Base-by-base conservation (phyloP, 2,329 filamentous ascomycete genomes). In the Verticillium longisporum region DNA sequence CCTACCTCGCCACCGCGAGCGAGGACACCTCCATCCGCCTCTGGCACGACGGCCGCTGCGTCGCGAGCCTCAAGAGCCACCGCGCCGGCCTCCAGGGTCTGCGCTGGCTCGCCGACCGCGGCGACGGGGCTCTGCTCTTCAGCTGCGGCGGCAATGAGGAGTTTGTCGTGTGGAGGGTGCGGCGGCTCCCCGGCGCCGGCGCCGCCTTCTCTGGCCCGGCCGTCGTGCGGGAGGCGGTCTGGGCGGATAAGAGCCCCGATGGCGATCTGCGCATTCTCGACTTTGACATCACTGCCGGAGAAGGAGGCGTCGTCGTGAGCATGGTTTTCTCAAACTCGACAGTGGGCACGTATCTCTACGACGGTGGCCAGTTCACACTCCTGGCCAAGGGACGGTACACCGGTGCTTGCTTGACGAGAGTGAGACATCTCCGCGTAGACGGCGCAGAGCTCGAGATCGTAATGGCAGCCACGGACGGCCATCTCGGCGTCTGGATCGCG, bases 71-170 rank as follows among this genome's bases (percentile, higher is more conserved):
- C 21, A 88, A 91, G 65, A 85, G 85, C 60, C 95, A 99, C 70
- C 88, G 86, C 1, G 88, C 92, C 0, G 95, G 94, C 0, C 85
- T 98, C 7, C 94, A 97, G 72, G 83, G 88, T 63, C 77, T 97
- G 1, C 83, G 83, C 62, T 98, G 92, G 91, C 86, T 89, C 1
- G n/a, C 26, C 4, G 54, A 55, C 26, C 26, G 32, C 13, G 81
- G 84, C 56, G 84, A 88, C 2, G 54, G 54, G 13, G 73, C 78
- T 1, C 89, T 88, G 67, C 83, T 99, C 2, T 90, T 98, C 71
- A 97, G 91, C 65, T 93, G 91, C 68, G 92, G 86, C 6, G 95
- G 93, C 0, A 88, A 87, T 63, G 94, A 97, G 72, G 94, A 99
- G 73, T 89, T 98, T 65, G 94, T 88, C 67, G 83, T 93, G 11